These are phyloP conservation scores for Rhodotorula sp. DNA, from an alignment of 1,284 basidiomycete species.

Conservation along the genomic window DNA sequence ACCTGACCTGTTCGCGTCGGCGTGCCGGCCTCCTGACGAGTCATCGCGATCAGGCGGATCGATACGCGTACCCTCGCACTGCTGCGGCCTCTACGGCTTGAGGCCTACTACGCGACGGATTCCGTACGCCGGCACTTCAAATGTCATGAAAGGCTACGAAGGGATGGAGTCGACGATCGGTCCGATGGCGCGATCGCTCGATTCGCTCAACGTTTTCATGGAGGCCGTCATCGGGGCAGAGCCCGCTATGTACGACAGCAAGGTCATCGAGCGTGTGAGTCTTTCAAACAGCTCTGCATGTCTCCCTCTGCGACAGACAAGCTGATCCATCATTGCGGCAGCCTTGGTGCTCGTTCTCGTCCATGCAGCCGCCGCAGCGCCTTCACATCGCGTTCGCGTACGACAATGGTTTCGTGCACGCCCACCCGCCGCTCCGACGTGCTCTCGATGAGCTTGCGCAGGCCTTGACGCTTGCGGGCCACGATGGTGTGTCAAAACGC, in stretches of 20 bases:
- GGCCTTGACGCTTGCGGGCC: neutral
- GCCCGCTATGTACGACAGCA: neutral
- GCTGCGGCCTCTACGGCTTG: slow-evolving; percentile 4
- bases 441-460: neutral
- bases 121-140: neutral
- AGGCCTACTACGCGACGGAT: neutral
- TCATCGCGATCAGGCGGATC: neutral
- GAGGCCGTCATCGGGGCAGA: neutral
- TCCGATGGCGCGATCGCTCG: slow-evolving; percentile 1
- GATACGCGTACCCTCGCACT: slow-evolving; percentile 1
- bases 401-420: neutral
- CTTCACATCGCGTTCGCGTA: neutral
- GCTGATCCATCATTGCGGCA: neutral
- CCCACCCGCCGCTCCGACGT: slow-evolving; percentile 2
- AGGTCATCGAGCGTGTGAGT: slow-evolving; percentile 1
- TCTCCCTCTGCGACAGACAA: neutral
- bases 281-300: neutral
- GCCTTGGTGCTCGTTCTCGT: too few relatives aligned
- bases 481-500: neutral
- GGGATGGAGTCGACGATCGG: slow-evolving; percentile 8
- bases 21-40: neutral
- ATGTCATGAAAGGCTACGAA: slow-evolving; percentile 6
- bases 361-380: too few relatives aligned
- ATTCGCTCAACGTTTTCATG: neutral
- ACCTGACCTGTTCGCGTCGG: too few relatives aligned